These are phyloP conservation scores for Breynia disticha DNA, from an alignment of 441 rosid species.

Conservation along the genomic window DNA sequence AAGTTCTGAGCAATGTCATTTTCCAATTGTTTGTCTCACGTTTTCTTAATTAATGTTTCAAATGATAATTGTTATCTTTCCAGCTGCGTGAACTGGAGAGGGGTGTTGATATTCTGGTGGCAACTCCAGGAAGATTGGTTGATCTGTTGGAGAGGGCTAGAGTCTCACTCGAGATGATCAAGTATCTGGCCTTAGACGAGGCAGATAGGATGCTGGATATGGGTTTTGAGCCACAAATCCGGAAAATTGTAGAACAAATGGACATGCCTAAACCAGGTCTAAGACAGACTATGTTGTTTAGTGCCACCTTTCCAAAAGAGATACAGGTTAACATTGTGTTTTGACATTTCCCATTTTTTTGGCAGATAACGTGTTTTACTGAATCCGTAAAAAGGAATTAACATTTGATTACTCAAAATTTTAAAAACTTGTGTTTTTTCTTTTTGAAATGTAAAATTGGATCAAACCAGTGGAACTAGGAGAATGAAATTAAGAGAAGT, in stretches of 20 bases:
- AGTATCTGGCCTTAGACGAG: constrained; percentile 72
- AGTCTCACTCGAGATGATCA: constrained; percentile 65
- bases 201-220: constrained; percentile 92
- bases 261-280: constrained; percentile 76
- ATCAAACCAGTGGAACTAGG: no score
- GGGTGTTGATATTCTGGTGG: constrained; percentile 88
- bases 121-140: constrained; percentile 83
- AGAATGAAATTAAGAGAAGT: no score
- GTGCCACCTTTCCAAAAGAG: constrained; percentile 87
- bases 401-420: no score
- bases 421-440: no score
- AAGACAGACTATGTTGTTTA: constrained; percentile 81
- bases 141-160: constrained; percentile 83
- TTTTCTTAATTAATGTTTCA: background rate
- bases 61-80: background rate
- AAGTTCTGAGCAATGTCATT: no score
- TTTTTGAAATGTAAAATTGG: no score
- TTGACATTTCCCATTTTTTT: background rate
- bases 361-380: no score
- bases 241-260: constrained; percentile 85
- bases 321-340: constrained; percentile 54
- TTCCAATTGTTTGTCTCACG: background rate
- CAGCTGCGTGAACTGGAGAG: constrained; percentile 75
- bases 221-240: constrained; percentile 94
- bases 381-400: no score